These are phyloP conservation scores for Botryotinia globosa DNA, from an alignment of 2,329 filamentous ascomycete genomes.

Conservation along the genomic window DNA sequence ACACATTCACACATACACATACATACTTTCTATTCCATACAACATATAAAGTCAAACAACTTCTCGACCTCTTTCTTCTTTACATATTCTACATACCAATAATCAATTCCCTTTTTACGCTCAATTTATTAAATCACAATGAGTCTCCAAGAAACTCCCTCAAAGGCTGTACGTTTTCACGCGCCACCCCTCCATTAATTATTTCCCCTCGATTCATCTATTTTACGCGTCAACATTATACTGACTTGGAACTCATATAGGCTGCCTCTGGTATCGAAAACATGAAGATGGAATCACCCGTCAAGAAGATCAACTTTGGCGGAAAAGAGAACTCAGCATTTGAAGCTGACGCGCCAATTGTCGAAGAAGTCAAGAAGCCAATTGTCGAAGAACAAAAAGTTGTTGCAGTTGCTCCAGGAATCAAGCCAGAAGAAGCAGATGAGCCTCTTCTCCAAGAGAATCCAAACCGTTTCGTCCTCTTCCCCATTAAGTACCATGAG, in stretches of 20 bases:
- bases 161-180: slow-evolving; percentile 60
- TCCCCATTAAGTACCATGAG: slow-evolving; percentile 99
- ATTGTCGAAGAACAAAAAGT: slow-evolving; percentile 46
- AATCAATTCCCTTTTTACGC: slow-evolving; percentile 16
- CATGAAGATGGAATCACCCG: slow-evolving; percentile 88
- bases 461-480: slow-evolving; percentile 91
- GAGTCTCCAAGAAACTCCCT: slow-evolving; percentile 73
- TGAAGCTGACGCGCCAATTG: slow-evolving; percentile 49
- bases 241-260: slow-evolving; percentile 49
- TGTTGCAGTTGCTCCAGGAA: slow-evolving; percentile 47
- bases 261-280: slow-evolving; percentile 81
- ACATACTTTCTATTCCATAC: neutral
- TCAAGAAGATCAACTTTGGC: slow-evolving; percentile 84
- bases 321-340: slow-evolving; percentile 78
- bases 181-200: slow-evolving; percentile 39
- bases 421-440: slow-evolving; percentile 69
- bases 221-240: slow-evolving; percentile 23
- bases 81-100: slow-evolving; percentile 24
- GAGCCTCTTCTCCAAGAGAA: slow-evolving; percentile 96
- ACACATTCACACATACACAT: neutral
- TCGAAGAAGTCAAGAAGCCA: slow-evolving; percentile 56
- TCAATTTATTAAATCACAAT: slow-evolving; percentile 46
- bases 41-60: slow-evolving; percentile 8
- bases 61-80: slow-evolving; percentile 25
- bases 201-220: slow-evolving; percentile 32